These are phyloP conservation scores for Trifolium dubium DNA, from an alignment of 306 rosid species.

Conservation along the genomic window DNA sequence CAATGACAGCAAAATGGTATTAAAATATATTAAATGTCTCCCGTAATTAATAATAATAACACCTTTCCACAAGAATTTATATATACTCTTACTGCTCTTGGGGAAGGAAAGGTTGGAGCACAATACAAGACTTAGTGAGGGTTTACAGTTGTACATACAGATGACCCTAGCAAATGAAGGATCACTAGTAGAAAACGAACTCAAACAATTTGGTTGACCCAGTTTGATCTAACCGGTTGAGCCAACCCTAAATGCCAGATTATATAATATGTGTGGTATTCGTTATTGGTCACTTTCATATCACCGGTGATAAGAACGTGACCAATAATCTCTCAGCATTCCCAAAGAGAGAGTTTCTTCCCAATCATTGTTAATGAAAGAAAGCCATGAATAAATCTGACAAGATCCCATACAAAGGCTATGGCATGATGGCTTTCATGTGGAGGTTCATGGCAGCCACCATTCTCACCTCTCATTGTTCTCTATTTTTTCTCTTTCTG, in stretches of 20 bases:
- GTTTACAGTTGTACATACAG: no score
- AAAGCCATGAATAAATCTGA: background rate
- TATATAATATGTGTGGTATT: background rate
- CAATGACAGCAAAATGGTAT: conserved; percentile 18
- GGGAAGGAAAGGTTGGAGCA: conserved; percentile 9
- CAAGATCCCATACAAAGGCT: background rate
- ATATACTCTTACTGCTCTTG: background rate
- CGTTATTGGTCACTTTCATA: no score
- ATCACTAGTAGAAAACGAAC: background rate
- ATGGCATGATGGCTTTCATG: background rate
- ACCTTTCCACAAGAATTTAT: conserved; percentile 17
- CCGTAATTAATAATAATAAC: background rate
- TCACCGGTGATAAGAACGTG: conserved; percentile 15
- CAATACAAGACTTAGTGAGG: conserved; percentile 11
- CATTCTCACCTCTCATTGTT: background rate
- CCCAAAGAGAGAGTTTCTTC: background rate
- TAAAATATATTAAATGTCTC: background rate
- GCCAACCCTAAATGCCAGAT: background rate
- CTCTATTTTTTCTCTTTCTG: background rate
- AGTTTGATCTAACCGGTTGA: background rate
- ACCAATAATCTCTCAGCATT: background rate
- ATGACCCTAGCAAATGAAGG: conserved; percentile 5
- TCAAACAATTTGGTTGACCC: background rate
- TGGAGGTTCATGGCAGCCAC: background rate
- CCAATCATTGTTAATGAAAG: no score